Percentiles rank a stretch among this genome's conserved stretches.
Evolutionary conservation across 495 filamentous ascomycete genomes (phyloP).

Genomic region (Elasticomyces elasticus): DNA sequence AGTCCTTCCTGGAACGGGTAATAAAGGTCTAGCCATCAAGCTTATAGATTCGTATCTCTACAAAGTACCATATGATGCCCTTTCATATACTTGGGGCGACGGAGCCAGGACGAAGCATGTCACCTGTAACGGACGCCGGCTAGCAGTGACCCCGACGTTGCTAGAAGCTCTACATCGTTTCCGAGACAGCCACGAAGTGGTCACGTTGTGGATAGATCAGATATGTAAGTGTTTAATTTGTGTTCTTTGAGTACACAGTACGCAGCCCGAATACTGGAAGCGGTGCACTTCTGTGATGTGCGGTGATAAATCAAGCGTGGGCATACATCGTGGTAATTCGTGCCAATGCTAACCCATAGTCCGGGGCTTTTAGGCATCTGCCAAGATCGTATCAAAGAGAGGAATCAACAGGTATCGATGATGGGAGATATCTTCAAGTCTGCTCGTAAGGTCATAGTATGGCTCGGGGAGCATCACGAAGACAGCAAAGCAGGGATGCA

Average conservation of each 20-base stretch:
- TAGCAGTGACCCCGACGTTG: constrained; percentile 14
- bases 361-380: too few species aligned
- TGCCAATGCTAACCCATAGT: too few species aligned
- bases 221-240: too few species aligned
- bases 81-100: constrained; percentile 24
- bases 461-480: constrained; percentile 20
- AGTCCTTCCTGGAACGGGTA: constrained; percentile 17
- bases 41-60: constrained; percentile 10
- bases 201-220: constrained; percentile 26
- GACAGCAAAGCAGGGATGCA: constrained; percentile 13
- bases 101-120: constrained; percentile 7
- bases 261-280: too few species aligned
- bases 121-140: constrained; percentile 11
- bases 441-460: constrained; percentile 19
- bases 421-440: constrained; percentile 27
- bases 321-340: too few species aligned
- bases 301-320: too few species aligned
- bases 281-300: too few species aligned
- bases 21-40: constrained; percentile 17
- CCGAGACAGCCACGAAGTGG: constrained; percentile 1
- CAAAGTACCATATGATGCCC: constrained; percentile 17
- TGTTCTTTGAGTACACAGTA: too few species aligned
- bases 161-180: constrained; percentile 19
- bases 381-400: constrained; percentile 25
- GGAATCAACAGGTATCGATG: constrained; percentile 23